Conservation (phyloP, 768 basidiomycete genomes). For the Trametes villosa region DNA sequence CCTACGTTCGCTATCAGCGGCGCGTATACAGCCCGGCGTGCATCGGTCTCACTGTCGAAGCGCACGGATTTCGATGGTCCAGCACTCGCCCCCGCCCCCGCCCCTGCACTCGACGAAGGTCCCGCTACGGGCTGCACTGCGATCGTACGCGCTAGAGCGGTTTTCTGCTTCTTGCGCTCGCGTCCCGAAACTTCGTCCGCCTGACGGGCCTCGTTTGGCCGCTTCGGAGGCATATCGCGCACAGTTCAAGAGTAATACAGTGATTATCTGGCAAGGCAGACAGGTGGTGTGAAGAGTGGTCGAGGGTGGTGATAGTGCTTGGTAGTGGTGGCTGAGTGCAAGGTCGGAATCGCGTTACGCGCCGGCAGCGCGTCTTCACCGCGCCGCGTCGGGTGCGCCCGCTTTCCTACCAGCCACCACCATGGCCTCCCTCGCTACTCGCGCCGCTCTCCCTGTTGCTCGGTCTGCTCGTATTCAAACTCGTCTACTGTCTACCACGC, state of each 20-base stretch:
- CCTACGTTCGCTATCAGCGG: constrained; percentile 41
- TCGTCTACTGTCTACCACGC: constrained; percentile 52
- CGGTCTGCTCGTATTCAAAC: constrained; percentile 23
- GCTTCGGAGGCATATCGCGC: constrained; percentile 46
- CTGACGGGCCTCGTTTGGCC: constrained; percentile 37
- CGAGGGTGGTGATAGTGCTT: constrained; percentile 3
- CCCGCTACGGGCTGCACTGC: constrained; percentile 51
- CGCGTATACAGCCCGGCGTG: not conserved
- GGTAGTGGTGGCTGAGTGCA: too few relatives aligned
- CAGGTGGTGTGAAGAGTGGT: not conserved
- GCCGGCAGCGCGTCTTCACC: constrained; percentile 8
- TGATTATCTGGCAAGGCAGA: not conserved
- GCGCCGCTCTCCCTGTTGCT: constrained; percentile 28
- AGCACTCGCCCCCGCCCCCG: constrained; percentile 40
- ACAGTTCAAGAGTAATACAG: not conserved
- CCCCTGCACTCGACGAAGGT: constrained; percentile 23
- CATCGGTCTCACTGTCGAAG: constrained; percentile 45
- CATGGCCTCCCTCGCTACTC: constrained; percentile 45
- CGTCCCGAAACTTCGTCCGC: constrained; percentile 39
- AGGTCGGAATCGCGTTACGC: constrained; percentile 7
- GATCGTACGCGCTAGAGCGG: constrained; percentile 67
- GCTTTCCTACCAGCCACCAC: constrained; percentile 21
- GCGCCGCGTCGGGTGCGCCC: not conserved
- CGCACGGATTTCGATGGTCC: constrained; percentile 46
- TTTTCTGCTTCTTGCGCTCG: constrained; percentile 73